A percentile compares a stretch with the other conserved stretches of the same genome.
Conservation (phyloP, 176 grass and related monocot genomes). For the Hordeum marinum region DNA sequence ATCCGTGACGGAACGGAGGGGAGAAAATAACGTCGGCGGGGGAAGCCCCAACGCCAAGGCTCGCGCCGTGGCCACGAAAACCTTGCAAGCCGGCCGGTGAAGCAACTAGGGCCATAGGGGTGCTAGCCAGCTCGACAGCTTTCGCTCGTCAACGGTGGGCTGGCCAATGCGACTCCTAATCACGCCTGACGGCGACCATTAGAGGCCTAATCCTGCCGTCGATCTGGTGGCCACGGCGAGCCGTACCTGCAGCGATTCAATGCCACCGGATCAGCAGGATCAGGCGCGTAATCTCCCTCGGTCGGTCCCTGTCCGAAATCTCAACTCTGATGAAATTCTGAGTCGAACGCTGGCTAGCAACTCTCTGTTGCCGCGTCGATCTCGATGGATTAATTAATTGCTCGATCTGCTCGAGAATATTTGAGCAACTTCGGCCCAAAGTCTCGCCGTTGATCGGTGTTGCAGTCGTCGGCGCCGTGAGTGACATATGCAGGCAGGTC, state of each 20-base stretch:
- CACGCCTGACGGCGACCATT: slow-evolving; percentile 1
- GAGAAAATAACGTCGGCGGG: neutral
- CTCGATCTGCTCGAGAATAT: neutral
- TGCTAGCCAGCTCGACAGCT: neutral
- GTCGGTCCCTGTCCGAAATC: slow-evolving; percentile 3
- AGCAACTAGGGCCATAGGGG: too few relatives aligned
- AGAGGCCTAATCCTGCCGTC: too few relatives aligned
- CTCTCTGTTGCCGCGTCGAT: neutral
- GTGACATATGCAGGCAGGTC: neutral
- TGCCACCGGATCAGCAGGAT: neutral
- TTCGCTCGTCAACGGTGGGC: slow-evolving; percentile 19
- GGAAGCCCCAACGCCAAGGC: neutral
- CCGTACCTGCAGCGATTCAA: neutral
- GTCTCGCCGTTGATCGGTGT: neutral
- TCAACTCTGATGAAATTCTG: neutral
- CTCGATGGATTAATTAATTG: neutral
- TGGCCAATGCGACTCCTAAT: neutral
- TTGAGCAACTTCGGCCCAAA: neutral
- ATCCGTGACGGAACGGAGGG: neutral
- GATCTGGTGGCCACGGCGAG: neutral
- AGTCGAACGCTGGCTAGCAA: neutral
- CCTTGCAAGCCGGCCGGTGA: neutral
- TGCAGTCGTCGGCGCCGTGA: neutral
- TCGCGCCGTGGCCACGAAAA: slow-evolving; percentile 17
- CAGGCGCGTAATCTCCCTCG: neutral